These are phyloP conservation scores for Papiliotrema laurentii DNA, from an alignment of 1,284 basidiomycete genomes.

Conservation along the genomic window DNA sequence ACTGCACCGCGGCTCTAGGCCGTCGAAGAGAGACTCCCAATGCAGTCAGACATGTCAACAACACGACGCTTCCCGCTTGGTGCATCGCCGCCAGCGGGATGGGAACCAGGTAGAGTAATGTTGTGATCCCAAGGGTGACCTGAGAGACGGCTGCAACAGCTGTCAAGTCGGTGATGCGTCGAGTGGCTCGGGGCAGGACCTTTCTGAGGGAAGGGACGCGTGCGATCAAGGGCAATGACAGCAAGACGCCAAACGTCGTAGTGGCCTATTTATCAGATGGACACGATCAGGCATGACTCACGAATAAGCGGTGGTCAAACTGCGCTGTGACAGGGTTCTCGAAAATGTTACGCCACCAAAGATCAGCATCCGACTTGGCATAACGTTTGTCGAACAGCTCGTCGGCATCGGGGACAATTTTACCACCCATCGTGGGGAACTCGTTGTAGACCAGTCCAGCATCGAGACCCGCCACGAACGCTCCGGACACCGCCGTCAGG, in stretches of 20 bases:
- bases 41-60: constrained; percentile 81
- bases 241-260: constrained; percentile 70
- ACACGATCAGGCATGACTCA: constrained; percentile 46
- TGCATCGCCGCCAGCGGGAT: constrained; percentile 87
- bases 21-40: constrained; percentile 66
- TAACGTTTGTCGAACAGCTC: constrained; percentile 81
- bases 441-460: constrained; percentile 96
- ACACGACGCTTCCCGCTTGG: constrained; percentile 86
- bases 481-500: constrained; percentile 79
- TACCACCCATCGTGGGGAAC: constrained; percentile 94
- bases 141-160: constrained; percentile 83
- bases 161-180: constrained; percentile 61
- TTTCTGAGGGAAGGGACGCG: constrained; percentile 55
- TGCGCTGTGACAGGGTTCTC: constrained; percentile 98
- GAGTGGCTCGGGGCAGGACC: constrained; percentile 63
- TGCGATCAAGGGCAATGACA: constrained; percentile 61
- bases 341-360: constrained; percentile 88
- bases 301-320: constrained; percentile 89
- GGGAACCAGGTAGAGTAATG: constrained; percentile 89
- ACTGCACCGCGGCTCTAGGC: constrained; percentile 61
- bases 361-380: constrained; percentile 65
- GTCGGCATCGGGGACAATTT: constrained; percentile 70
- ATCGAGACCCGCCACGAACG: constrained; percentile 95
- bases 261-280: constrained; percentile 57
- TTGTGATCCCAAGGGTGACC: constrained; percentile 83